These are phyloP conservation scores for Simmondsia chinensis DNA, from an alignment of 148 eudicot species.

Conservation along the genomic window DNA sequence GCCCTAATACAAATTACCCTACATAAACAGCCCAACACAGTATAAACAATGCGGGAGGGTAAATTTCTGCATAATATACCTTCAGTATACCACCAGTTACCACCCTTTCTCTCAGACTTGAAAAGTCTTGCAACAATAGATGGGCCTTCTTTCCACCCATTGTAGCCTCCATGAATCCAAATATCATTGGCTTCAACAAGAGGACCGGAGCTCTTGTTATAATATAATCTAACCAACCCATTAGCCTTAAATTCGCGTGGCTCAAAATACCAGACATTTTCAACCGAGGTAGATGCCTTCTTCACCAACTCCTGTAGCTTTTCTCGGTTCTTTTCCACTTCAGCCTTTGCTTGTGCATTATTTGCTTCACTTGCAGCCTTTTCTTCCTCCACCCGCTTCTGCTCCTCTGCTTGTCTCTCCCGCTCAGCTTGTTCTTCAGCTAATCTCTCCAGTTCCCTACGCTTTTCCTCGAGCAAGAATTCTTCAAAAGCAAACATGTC, in stretches of 20 bases:
- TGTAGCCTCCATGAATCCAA: slow-evolving; percentile 94
- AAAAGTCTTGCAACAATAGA: slow-evolving; percentile 59
- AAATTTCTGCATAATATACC: slow-evolving; percentile 27
- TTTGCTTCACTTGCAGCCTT: slow-evolving; percentile 73
- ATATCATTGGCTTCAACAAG: slow-evolving; percentile 65
- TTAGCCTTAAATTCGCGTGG: slow-evolving; percentile 56
- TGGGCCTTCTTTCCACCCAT: slow-evolving; percentile 73
- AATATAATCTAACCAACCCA: slow-evolving; percentile 57
- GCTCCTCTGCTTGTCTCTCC: slow-evolving; percentile 70
- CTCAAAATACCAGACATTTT: slow-evolving; percentile 61
- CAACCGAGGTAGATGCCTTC: slow-evolving; percentile 32
- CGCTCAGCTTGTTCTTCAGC: slow-evolving; percentile 68
- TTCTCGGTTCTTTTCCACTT: slow-evolving; percentile 41
- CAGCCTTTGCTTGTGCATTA: slow-evolving; percentile 69
- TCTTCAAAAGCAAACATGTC: slow-evolving; percentile 60
- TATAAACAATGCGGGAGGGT: not conserved
- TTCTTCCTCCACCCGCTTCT: slow-evolving; percentile 64
- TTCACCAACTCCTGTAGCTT: slow-evolving; percentile 35
- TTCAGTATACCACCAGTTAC: slow-evolving; percentile 88
- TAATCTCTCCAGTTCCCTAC: slow-evolving; percentile 65
- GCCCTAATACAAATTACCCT: too few species aligned
- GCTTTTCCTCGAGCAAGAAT: slow-evolving; percentile 89
- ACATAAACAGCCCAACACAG: too few species aligned
- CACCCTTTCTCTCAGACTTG: slow-evolving; percentile 44
- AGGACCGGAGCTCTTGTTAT: slow-evolving; percentile 78